These are phyloP conservation scores for Pleurostoma richardsiae DNA, from an alignment of 2,329 filamentous ascomycete species.

Conservation along the genomic window DNA sequence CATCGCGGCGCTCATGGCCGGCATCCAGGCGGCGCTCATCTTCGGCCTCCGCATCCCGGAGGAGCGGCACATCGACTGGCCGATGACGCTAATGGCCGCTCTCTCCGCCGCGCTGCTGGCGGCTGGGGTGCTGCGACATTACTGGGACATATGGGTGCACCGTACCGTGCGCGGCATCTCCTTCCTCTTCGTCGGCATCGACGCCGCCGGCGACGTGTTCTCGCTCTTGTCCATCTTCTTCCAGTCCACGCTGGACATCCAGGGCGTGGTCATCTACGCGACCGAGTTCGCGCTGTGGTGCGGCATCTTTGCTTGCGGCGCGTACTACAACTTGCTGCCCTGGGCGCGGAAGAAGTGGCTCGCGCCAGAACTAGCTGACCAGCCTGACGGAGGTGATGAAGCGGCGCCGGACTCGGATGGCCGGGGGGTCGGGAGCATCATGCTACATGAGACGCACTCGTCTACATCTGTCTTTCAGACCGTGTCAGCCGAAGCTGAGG, in stretches of 20 bases:
- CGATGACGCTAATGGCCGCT: conserved; percentile 61
- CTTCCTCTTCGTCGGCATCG: conserved; percentile 66
- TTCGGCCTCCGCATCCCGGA: conserved; percentile 46
- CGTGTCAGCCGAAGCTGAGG: too few species aligned
- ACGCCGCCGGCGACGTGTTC: conserved; percentile 63
- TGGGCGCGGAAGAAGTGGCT: conserved; percentile 39
- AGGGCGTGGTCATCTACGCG: conserved; percentile 64
- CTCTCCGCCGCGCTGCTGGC: conserved; percentile 59
- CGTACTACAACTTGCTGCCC: conserved; percentile 58
- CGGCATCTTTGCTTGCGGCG: conserved; percentile 61
- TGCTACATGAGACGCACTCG: too few species aligned
- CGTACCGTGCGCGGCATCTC: conserved; percentile 66
- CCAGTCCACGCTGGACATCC: conserved; percentile 49
- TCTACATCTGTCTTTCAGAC: too few species aligned
- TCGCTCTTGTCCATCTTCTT: conserved; percentile 62
- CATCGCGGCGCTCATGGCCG: conserved; percentile 52
- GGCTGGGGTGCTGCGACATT: conserved; percentile 62
- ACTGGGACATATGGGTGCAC: conserved; percentile 63
- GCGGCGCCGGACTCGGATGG: too few species aligned
- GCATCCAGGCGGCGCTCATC: conserved; percentile 54
- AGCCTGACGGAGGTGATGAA: too few species aligned
- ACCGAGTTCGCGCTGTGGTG: conserved; percentile 63
- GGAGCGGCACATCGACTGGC: conserved; percentile 47
- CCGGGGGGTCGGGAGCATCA: too few species aligned
- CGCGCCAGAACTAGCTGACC: too few species aligned